These are phyloP conservation scores for Pestalotiopsis sp. DNA, from an alignment of 2,329 filamentous ascomycete genomes.

Conservation along the genomic window DNA sequence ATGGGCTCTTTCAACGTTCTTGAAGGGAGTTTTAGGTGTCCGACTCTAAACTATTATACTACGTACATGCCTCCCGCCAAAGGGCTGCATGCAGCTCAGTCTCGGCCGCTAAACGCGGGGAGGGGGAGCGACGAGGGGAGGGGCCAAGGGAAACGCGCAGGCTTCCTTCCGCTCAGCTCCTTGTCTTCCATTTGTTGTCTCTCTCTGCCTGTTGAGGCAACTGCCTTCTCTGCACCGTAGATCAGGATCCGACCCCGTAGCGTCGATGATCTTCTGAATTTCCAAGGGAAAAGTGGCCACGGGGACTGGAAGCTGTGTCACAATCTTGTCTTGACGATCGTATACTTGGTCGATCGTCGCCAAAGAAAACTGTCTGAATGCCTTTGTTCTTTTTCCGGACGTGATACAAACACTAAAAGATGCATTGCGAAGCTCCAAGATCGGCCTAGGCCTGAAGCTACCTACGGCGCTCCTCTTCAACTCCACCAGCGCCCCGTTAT, in stretches of 20 bases:
- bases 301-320: background rate
- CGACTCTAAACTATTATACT: background rate
- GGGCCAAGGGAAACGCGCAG: background rate
- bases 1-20: background rate
- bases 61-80: background rate
- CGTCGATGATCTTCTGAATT: background rate
- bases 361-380: background rate
- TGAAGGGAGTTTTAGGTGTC: background rate
- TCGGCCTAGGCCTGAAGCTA: slow-evolving; percentile 1
- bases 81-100: background rate
- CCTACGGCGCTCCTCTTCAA: background rate
- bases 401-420: background rate
- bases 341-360: background rate
- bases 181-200: background rate
- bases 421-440: background rate
- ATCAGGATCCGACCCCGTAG: background rate
- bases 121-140: background rate
- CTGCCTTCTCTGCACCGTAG: background rate
- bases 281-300: background rate
- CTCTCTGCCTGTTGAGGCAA: background rate
- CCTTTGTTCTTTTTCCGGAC: background rate
- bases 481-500: background rate
- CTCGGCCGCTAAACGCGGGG: background rate
- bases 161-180: background rate
- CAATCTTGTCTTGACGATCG: background rate